Conservation (phyloP, 2,329 filamentous ascomycete species). For the Exophiala phaeomuriformis region DNA sequence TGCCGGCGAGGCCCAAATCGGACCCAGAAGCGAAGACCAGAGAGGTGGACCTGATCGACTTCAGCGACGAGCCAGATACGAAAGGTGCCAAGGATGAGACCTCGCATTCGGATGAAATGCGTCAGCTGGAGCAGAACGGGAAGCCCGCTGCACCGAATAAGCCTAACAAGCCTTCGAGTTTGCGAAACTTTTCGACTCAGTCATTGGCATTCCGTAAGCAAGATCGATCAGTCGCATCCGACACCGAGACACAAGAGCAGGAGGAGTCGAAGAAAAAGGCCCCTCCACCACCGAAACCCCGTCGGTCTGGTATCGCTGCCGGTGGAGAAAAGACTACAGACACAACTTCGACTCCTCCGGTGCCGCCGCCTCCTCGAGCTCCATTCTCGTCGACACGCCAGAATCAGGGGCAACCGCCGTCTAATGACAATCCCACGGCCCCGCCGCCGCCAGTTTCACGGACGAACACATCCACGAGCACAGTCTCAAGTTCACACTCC, state of each 20-base stretch:
- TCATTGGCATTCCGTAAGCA: constrained; percentile 12
- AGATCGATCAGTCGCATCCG: constrained; percentile 13
- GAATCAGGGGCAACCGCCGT: constrained; percentile 18
- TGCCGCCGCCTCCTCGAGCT: constrained; percentile 19
- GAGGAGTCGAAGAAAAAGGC: constrained; percentile 30
- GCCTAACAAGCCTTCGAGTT: constrained; percentile 39
- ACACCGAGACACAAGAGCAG: constrained; percentile 15
- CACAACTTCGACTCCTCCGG: constrained; percentile 1
- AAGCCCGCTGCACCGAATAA: constrained; percentile 33
- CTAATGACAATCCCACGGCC: constrained; percentile 1
- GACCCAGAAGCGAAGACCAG: constrained; percentile 22
- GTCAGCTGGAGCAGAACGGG: constrained; percentile 14
- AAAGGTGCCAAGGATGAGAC: constrained; percentile 19
- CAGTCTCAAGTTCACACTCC: constrained; percentile 7
- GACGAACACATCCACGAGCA: constrained; percentile 13
- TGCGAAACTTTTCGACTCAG: constrained; percentile 32
- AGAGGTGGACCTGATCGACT: constrained; percentile 35
- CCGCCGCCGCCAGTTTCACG: constrained; percentile 24
- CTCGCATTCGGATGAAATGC: constrained; percentile 13
- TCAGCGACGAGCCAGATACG: constrained; percentile 32
- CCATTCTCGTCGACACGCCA: constrained; percentile 29
- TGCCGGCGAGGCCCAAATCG: constrained; percentile 34
- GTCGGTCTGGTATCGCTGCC: constrained; percentile 25
- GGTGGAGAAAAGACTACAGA: background rate
- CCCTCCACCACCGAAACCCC: constrained; percentile 34